Conservation (phyloP, 2,329 filamentous ascomycete species). For the Pestalotiopsis sp. region DNA sequence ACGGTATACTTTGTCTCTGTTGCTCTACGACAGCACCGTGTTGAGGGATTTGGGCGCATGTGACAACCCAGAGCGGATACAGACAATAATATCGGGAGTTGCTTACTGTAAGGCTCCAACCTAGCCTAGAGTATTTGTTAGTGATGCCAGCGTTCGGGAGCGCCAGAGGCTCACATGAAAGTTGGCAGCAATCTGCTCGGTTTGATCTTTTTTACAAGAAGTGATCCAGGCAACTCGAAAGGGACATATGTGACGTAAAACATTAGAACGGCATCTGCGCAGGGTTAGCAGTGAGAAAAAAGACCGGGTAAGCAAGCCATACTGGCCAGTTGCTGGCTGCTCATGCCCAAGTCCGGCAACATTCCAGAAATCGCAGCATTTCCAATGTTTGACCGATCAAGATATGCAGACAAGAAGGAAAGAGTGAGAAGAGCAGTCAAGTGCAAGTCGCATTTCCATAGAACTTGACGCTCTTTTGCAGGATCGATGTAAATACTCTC, state of each 20-base stretch:
- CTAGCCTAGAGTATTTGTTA: not conserved
- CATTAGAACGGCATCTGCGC: conserved; percentile 10
- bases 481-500: conserved; percentile 14
- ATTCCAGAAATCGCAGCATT: conserved; percentile 10
- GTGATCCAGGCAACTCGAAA: conserved; percentile 13
- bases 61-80: too few species aligned
- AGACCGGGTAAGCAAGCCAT: not conserved
- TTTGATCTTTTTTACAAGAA: conserved; percentile 12
- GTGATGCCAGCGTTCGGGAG: not conserved
- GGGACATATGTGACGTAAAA: conserved; percentile 15
- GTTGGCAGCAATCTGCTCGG: conserved; percentile 11
- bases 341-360: conserved; percentile 13
- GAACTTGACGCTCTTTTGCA: conserved; percentile 6
- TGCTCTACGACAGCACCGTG: too few species aligned
- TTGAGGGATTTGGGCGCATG: too few species aligned
- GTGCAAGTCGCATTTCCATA: conserved; percentile 13
- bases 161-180: conserved; percentile 3
- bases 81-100: too few species aligned
- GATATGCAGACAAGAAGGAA: conserved; percentile 11
- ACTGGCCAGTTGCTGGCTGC: conserved; percentile 11
- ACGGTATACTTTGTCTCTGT: too few species aligned
- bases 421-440: conserved; percentile 11
- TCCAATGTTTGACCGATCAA: conserved; percentile 12
- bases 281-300: not conserved
- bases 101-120: conserved; percentile 6